A percentile compares a stretch with the other conserved stretches of the same genome.
phyloP scores from a whole-genome alignment of 441 rosid species.

The Biscutella auriculata region DNA sequence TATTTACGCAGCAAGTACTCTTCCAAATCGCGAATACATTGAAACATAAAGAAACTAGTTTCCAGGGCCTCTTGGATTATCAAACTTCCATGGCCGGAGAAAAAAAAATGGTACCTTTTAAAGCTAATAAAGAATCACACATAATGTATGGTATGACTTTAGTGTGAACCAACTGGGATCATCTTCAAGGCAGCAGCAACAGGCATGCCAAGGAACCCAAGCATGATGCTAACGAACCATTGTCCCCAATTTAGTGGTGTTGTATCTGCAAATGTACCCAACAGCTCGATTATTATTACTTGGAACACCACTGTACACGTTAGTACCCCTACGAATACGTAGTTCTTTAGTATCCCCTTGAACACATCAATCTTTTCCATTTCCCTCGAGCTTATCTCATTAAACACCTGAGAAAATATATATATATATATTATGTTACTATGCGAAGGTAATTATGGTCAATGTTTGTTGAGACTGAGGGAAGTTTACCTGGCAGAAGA shows the following conservation, averaged over 20 bases:
- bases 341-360: constrained; percentile 47
- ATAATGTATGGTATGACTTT: not conserved
- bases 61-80: not conserved
- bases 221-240: constrained; percentile 39
- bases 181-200: constrained; percentile 49
- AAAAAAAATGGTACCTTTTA: not conserved
- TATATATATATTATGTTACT: too few species aligned
- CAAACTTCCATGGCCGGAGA: constrained; percentile 13
- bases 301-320: constrained; percentile 36
- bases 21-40: not conserved
- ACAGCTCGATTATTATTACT: constrained; percentile 44
- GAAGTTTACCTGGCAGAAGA: constrained; percentile 63
- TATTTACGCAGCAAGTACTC: constrained; percentile 13
- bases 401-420: constrained; percentile 51
- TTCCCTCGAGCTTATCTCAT: constrained; percentile 68
- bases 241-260: constrained; percentile 38
- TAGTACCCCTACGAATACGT: constrained; percentile 44
- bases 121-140: constrained; percentile 1
- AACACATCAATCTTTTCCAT: constrained; percentile 61
- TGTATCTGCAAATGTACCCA: constrained; percentile 64
- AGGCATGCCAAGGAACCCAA: constrained; percentile 68
- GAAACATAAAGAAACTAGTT: not conserved
- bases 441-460: too few species aligned
- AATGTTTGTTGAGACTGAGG: too few species aligned
- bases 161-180: constrained; percentile 33